Base-by-base conservation (phyloP, 495 filamentous ascomycete species). In the Aspergillus mulundensis region DNA sequence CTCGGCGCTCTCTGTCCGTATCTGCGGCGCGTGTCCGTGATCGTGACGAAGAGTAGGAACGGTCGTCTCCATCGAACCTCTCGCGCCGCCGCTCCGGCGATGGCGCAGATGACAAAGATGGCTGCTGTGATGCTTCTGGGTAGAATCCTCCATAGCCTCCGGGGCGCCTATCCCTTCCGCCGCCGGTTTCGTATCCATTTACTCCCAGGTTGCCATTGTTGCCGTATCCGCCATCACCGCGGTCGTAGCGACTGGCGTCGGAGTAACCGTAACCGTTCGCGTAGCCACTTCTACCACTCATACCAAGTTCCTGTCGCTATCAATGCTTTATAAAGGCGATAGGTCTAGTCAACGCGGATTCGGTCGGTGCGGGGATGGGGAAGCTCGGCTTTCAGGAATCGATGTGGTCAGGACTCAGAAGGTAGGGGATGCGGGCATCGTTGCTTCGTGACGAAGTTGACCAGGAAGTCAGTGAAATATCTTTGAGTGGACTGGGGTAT, bases 91-190 rank as follows among this genome's bases (percentile, higher is more conserved):
- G 65, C 47, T 74, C 73, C 12, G 70, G 71, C 5, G 72, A 72
- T n/a, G 64, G 67, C 2, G 53, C 54, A 18, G 67, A 58, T 3
- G 66, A 58, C 38, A 69, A 34, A 10, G 65, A 59, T 16, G 66
- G 60, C 15, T 64, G 72, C 49, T 66, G 69, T 41, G 68, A 54
- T 7, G 70, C 34, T 46, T 78, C 75, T 1, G 62, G 49, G 30
- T 72, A 71, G 32, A 78, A 78, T 7, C 75, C 75, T 32, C 75
- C 75, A 41, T 78, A 78, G 14, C 75, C 75, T 44, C 75, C 75
- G 2, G 73, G 70, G 25, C 75, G 71, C 53, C 61, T 69, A 16
- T 70, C 69, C 50, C 65, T 60, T 54, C 54, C 58, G 36, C 61
- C 64, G 41, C 61, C 62, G 16, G 54, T 50, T 48, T 69, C 71